Conservation (phyloP, 78 protist genomes). For the slime mould (Dictyostelium discoideum) region DNA sequence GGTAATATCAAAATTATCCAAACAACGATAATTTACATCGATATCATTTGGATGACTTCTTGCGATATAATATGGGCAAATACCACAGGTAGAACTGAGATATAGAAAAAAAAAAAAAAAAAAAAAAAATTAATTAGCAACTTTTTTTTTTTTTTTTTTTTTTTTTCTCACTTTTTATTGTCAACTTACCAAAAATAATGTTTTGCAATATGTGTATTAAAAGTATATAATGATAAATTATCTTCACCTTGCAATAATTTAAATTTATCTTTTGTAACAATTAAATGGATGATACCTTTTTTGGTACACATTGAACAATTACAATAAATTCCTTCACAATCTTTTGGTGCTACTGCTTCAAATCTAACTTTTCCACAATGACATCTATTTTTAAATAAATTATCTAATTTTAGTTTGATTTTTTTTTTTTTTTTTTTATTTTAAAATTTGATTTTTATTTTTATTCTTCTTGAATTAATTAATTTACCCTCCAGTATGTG, state of each 20-base stretch:
- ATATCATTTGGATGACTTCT: slow-evolving; percentile 59
- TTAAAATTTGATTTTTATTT: too few relatives aligned
- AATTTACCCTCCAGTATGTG: background rate
- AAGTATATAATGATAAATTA: slow-evolving; percentile 52
- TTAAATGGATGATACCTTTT: slow-evolving; percentile 43
- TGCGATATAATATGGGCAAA: slow-evolving; percentile 57
- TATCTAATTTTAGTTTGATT: background rate
- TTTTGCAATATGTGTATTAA: slow-evolving; percentile 59
- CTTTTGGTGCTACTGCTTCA: background rate
- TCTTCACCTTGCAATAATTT: slow-evolving; percentile 24
- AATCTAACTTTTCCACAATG: slow-evolving; percentile 57
- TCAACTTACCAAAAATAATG: slow-evolving; percentile 40
- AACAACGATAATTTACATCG: slow-evolving; percentile 19
- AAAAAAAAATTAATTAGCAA: background rate
- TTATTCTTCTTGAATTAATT: too few relatives aligned
- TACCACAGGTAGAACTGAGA: slow-evolving; percentile 33
- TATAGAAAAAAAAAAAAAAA: background rate
- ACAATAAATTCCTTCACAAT: slow-evolving; percentile 14
- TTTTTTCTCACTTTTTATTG: background rate
- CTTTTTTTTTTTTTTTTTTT: too few relatives aligned
- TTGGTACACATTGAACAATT: slow-evolving; percentile 43
- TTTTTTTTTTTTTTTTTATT: too few relatives aligned
- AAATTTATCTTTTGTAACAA: slow-evolving; percentile 16
- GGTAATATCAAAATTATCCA: slow-evolving; percentile 6
- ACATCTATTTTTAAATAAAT: background rate